Evolutionary conservation across 2,329 filamentous ascomycete genomes (phyloP), one percentile per base, ranked within the genome.

Genomic region (Aureobasidium sp.): DNA sequence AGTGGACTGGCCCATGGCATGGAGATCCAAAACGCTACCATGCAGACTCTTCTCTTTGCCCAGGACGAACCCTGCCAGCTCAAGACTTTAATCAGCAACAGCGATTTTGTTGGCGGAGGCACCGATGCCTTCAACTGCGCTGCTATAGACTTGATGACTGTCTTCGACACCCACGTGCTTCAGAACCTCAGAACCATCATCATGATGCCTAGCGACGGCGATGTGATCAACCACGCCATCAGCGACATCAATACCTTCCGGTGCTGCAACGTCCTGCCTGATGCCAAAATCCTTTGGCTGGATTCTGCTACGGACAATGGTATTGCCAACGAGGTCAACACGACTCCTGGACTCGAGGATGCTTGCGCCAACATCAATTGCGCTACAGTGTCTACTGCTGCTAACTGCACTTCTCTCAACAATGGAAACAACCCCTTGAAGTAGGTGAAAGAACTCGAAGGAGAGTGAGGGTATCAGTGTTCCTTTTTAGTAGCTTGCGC

Each of bases 1-100:
- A 61, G 70, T 78, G 63, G 79, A 76, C 64, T 78, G 80, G 30
- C 79, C 82, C 34, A 69, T 37, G 64, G 66, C 44, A 67, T 44
- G 36, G 58, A 51, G 68, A n/a, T 61, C 68, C 30, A 70, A 69
- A 51, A 60, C 9, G 29, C 29, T 5, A 62, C 62, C 42, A 41
- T 51, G 21, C 54, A 55, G 9, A 63, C 64, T 13, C 42, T 63
- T 1, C 48, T 53, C 39, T 54, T 55, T 25, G 66, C 66, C 27
- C 49, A 61, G 11, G 66, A 67, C 60, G 66, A 67, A 54, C 65
- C 66, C 4, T 65, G 64, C 48, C 65, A 67, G 42, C 62, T 67
- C 47, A 59, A 47, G 21, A 67, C 63, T 2, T 53, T 66, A 34
- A 49, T 60, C 45, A 63, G 49, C 51, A 53, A 45, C 32, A 45